These are phyloP conservation scores for Hibiscus syriacus DNA, from an alignment of 345 rosid genomes.

Conservation along the genomic window DNA sequence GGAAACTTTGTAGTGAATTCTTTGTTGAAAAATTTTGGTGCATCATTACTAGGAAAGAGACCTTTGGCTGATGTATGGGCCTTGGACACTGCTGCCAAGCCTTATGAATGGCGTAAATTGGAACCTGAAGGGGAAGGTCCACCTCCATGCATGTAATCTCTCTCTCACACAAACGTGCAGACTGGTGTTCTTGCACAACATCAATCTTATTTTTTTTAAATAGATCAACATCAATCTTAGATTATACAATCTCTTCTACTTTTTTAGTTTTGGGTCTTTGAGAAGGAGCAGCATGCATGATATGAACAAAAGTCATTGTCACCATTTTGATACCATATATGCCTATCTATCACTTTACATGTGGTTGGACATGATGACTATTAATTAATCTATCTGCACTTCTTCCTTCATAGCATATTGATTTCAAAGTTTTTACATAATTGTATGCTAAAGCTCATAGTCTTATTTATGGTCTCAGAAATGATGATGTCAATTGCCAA, in stretches of 20 bases:
- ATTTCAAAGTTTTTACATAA: background rate
- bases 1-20: conserved; percentile 4
- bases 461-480: background rate
- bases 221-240: background rate
- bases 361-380: background rate
- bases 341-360: background rate
- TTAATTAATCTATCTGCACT: background rate
- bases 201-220: no score
- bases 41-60: conserved; percentile 62
- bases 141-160: conserved; percentile 93
- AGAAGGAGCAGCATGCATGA: background rate
- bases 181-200: background rate
- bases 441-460: background rate
- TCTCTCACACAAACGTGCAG: background rate
- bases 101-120: conserved; percentile 98
- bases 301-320: background rate
- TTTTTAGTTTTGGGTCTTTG: background rate
- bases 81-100: conserved; percentile 98
- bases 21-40: conserved; percentile 8
- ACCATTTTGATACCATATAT: background rate
- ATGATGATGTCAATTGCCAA: background rate
- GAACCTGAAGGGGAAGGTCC: conserved; percentile 99
- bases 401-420: background rate
- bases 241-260: background rate
- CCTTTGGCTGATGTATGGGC: conserved; percentile 99